Percentiles rank a stretch among this genome's conserved stretches.
Evolutionary conservation across 805 yeast genomes (phyloP).

Genomic region (Dipodascus albidus): DNA sequence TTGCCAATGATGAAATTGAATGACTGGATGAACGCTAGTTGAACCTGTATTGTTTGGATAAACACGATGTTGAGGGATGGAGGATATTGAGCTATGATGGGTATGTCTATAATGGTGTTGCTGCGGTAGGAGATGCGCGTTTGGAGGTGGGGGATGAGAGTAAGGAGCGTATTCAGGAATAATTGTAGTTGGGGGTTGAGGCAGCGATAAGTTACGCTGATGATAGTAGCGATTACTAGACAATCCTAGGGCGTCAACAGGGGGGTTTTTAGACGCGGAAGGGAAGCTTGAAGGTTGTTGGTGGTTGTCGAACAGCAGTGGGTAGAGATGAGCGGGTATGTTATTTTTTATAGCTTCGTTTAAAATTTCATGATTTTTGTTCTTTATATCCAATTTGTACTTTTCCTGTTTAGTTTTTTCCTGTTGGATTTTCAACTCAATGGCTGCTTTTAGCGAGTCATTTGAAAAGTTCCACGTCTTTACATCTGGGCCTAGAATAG

Average conservation of each 20-base stretch:
- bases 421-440: slow-evolving; percentile 54
- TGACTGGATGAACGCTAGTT: slow-evolving; percentile 31
- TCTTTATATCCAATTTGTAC: slow-evolving; percentile 52
- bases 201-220: slow-evolving; percentile 18
- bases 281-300: slow-evolving; percentile 2
- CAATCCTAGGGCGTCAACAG: slow-evolving; percentile 5
- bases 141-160: slow-evolving; percentile 11
- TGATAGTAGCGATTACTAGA: slow-evolving; percentile 13
- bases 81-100: slow-evolving; percentile 3
- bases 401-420: slow-evolving; percentile 76
- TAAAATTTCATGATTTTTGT: slow-evolving; percentile 49
- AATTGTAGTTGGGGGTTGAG: slow-evolving; percentile 12
- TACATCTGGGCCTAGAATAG: slow-evolving; percentile 42
- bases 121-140: slow-evolving; percentile 16
- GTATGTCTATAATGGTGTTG: slow-evolving; percentile 12
- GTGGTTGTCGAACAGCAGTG: slow-evolving; percentile 40
- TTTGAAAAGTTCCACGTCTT: slow-evolving; percentile 46
- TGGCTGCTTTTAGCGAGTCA: slow-evolving; percentile 43
- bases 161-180: slow-evolving; percentile 11
- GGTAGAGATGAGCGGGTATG: slow-evolving; percentile 54
- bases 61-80: slow-evolving; percentile 11
- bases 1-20: slow-evolving; percentile 49
- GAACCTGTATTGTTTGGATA: slow-evolving; percentile 9
- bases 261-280: slow-evolving; percentile 3
- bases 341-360: slow-evolving; percentile 48